A percentile compares a stretch with the other conserved stretches of the same genome.
Evolutionary conservation across 176 grass and related monocot genomes (phyloP).

Genomic region (Paspalum vaginatum): DNA sequence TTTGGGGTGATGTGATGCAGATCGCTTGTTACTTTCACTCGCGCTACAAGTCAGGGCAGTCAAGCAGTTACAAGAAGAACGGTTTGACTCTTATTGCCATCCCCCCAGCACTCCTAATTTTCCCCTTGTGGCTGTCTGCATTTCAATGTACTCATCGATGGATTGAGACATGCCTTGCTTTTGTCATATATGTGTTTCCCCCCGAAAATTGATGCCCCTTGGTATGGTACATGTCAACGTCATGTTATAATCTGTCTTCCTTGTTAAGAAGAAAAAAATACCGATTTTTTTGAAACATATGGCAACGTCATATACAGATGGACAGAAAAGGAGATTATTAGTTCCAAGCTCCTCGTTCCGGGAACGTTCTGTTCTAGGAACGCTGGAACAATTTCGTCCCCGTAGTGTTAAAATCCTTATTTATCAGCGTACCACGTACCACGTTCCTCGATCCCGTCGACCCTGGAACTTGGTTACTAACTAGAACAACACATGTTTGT

Average conservation of each 20-base stretch:
- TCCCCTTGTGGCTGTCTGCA: neutral
- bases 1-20: conserved; percentile 46
- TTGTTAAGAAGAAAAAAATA: neutral
- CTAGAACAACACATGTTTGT: neutral
- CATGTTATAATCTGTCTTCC: neutral
- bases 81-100: conserved; percentile 54
- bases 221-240: neutral
- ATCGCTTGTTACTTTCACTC: conserved; percentile 92
- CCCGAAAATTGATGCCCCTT: neutral
- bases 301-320: too few relatives aligned
- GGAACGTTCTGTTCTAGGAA: too few relatives aligned
- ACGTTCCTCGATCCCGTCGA: too few relatives aligned
- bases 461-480: too few relatives aligned
- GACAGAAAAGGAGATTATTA: neutral
- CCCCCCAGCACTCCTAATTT: neutral
- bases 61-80: conserved; percentile 88
- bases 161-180: neutral
- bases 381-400: too few relatives aligned
- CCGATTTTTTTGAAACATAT: neutral
- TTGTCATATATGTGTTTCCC: neutral
- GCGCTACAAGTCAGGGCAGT: conserved; percentile 79
- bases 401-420: too few relatives aligned
- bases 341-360: too few relatives aligned
- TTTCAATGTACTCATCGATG: neutral
- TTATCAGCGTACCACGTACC: too few relatives aligned